A percentile compares a stretch with the other conserved stretches of the same genome.
phyloP scores from a whole-genome alignment of 2,329 filamentous ascomycete species.

The Fusarium ramigenum region DNA sequence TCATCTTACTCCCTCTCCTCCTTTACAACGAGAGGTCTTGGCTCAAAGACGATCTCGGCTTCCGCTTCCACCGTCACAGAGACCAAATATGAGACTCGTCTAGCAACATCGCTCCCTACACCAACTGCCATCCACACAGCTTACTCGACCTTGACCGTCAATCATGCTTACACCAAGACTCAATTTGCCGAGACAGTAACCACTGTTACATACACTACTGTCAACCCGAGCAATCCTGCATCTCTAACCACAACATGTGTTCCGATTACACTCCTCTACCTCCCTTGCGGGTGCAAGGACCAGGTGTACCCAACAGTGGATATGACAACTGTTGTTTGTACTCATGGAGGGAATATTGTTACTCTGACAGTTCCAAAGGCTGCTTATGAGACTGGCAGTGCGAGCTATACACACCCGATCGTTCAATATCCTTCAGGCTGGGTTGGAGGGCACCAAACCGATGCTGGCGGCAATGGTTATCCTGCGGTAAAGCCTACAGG shows the following conservation, averaged over 20 bases:
- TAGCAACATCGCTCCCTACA: not conserved
- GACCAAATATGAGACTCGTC: not conserved
- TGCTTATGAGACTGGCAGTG: not conserved
- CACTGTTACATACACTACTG: not conserved
- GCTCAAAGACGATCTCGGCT: not conserved
- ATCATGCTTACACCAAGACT: not conserved
- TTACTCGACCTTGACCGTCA: not conserved
- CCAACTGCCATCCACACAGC: not conserved
- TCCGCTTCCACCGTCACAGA: not conserved
- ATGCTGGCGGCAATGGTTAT: accelerated
- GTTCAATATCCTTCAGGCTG: not conserved
- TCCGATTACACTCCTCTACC: not conserved
- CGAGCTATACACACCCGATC: accelerated
- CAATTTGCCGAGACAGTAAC: not conserved
- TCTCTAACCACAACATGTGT: not conserved
- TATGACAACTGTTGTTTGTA: not conserved
- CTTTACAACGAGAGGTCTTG: accelerated
- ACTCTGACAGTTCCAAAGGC: not conserved
- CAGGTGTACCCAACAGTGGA: not conserved
- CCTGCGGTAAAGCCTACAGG: not conserved
- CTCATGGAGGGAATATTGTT: not conserved
- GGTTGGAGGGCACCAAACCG: not conserved
- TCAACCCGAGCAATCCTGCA: not conserved
- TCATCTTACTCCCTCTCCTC: not conserved
- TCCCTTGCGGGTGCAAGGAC: not conserved